Percentiles rank a stretch among this genome's conserved stretches.
Evolutionary conservation across 2,329 filamentous ascomycete genomes (phyloP).

Genomic region (Arthroderma uncinatum): DNA sequence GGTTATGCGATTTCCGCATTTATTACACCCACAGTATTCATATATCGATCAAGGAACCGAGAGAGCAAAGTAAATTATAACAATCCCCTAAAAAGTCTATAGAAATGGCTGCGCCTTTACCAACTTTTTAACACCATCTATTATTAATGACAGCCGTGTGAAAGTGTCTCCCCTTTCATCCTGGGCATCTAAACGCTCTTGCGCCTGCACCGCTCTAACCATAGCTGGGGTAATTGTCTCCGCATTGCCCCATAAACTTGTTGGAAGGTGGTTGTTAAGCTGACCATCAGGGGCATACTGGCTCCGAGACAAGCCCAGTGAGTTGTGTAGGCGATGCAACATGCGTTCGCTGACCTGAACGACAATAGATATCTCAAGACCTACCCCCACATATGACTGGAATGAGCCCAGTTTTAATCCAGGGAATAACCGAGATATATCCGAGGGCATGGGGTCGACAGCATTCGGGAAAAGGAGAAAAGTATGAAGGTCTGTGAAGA

Average conservation of each 20-base stretch:
- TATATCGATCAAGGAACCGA: background rate
- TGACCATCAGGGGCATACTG: background rate
- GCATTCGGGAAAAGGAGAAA: background rate
- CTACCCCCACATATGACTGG: background rate
- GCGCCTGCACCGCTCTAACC: background rate
- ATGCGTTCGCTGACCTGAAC: background rate
- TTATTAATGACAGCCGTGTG: background rate
- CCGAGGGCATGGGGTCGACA: background rate
- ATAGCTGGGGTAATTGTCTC: background rate
- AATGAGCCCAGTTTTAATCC: background rate
- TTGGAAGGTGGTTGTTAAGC: background rate
- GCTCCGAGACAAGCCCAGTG: background rate
- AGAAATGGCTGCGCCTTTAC: background rate
- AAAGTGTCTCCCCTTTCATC: conserved; percentile 1
- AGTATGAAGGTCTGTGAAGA: background rate
- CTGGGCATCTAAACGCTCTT: background rate
- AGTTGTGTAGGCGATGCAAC: background rate
- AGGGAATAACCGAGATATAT: background rate
- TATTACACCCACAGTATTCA: background rate
- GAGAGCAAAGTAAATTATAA: background rate
- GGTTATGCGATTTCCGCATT: background rate
- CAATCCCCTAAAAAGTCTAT: background rate
- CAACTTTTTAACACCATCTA: background rate
- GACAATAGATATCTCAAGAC: background rate
- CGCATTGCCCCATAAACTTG: background rate